These are phyloP conservation scores for Rhizophagus clarus DNA, from an alignment of 192 early-diverging fungal species.

Conservation along the genomic window DNA sequence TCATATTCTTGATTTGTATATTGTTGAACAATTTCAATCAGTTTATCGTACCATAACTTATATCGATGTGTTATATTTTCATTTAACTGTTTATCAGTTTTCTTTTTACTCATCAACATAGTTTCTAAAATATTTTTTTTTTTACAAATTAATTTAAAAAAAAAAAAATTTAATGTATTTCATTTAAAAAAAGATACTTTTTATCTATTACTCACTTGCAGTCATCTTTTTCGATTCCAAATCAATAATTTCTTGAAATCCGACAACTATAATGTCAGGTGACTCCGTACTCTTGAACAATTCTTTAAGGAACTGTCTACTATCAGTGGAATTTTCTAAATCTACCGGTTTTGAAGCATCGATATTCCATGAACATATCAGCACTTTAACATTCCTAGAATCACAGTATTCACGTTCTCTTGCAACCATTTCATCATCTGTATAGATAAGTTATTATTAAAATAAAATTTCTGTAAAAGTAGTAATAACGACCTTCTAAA, in stretches of 20 bases:
- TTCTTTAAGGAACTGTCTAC: constrained; percentile 47
- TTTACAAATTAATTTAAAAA: not conserved
- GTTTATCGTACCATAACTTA: constrained; percentile 79
- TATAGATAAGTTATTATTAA: not conserved
- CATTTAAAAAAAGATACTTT: not conserved
- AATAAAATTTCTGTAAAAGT: not conserved
- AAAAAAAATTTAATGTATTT: not conserved
- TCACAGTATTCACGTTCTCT: constrained; percentile 63
- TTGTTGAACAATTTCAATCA: constrained; percentile 63
- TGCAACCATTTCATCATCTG: constrained; percentile 62
- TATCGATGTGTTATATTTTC: constrained; percentile 70
- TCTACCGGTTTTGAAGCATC: constrained; percentile 86
- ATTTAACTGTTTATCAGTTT: constrained; percentile 50
- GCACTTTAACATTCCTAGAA: constrained; percentile 66
- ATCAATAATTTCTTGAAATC: constrained; percentile 88
- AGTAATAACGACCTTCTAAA: not conserved
- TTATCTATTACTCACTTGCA: constrained; percentile 55
- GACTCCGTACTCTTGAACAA: constrained; percentile 53
- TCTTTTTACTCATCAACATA: constrained; percentile 57
- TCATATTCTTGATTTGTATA: constrained; percentile 44
- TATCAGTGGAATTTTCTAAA: constrained; percentile 60
- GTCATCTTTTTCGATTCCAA: constrained; percentile 81
- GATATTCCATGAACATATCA: constrained; percentile 93
- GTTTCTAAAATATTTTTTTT: constrained; percentile 41
- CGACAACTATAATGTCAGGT: constrained; percentile 80